These are phyloP conservation scores for Irpex lacteus DNA, from an alignment of 1,284 basidiomycete species.

Conservation along the genomic window DNA sequence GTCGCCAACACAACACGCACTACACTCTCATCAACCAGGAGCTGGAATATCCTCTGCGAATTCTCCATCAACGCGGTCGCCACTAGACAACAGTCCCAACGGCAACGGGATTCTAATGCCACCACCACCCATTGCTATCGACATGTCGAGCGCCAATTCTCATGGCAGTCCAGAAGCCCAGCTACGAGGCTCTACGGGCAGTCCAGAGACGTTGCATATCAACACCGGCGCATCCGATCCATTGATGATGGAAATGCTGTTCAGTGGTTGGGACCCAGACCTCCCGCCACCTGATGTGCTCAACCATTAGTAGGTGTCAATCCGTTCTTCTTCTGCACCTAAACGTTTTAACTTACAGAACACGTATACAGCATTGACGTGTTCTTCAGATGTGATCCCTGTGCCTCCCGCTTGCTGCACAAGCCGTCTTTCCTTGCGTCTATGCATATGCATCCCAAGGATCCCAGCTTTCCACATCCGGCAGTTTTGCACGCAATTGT, in stretches of 20 bases:
- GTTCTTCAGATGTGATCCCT: slow-evolving; percentile 82
- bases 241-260: slow-evolving; percentile 62
- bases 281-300: slow-evolving; percentile 69
- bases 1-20: slow-evolving; percentile 36
- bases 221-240: slow-evolving; percentile 31
- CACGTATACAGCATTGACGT: slow-evolving; percentile 58
- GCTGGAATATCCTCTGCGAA: slow-evolving; percentile 21
- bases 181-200: slow-evolving; percentile 46
- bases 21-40: slow-evolving; percentile 19
- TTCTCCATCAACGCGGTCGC: slow-evolving; percentile 17
- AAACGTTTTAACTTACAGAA: slow-evolving; percentile 11
- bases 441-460: slow-evolving; percentile 71
- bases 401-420: slow-evolving; percentile 76
- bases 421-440: slow-evolving; percentile 75
- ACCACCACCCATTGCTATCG: slow-evolving; percentile 38
- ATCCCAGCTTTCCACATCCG: slow-evolving; percentile 77
- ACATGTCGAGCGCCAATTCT: slow-evolving; percentile 39
- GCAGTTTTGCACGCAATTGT: slow-evolving; percentile 82
- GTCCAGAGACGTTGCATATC: slow-evolving; percentile 42
- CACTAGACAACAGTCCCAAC: slow-evolving; percentile 25
- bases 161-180: slow-evolving; percentile 42
- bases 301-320: slow-evolving; percentile 63
- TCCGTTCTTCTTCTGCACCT: slow-evolving; percentile 8
- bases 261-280: slow-evolving; percentile 79
- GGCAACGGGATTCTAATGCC: slow-evolving; percentile 40